Base-by-base conservation (phyloP, 2,329 filamentous ascomycete genomes). In the Chrysosporium keratinophilum region DNA sequence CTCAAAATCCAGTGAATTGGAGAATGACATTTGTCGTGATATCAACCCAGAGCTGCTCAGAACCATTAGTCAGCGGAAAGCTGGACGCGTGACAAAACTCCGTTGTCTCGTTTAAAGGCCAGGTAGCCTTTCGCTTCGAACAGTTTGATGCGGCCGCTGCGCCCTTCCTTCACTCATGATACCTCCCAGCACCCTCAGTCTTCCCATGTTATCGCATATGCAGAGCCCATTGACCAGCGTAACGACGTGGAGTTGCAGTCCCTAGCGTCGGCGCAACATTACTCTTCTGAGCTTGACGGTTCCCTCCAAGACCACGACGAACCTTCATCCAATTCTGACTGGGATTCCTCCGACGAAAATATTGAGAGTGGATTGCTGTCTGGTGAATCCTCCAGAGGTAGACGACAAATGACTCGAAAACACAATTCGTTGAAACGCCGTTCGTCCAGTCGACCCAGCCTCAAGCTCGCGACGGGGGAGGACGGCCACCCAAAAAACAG, bases 401-500 rank as follows among this genome's bases (percentile, higher is more conserved):
- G 20, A 28, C 44, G 12, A 49, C 56, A 41, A 55, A 57, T 57
- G 56, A 57, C 50, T 48, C 54, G 56, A 52, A 58, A 58, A 33
- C 55, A 54, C 47, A 54, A 51, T 41, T 54, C 56, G 5, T 17
- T 55, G 14, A 70, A 65, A 60, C 66, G 67, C 58, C 67, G 67
- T 60, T 69, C 69, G 53, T 67, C 68, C 61, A 57, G 39, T 48
- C 50, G 52, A 50, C 67, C 66, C 58, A 65, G 59, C 57, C 59
- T 72, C 56, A 68, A 62, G 54, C 57, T 71, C 44, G 64, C 65
- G 43, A 69, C 68, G 46, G 63, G 67, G 59, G 65, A 65, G 54
- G 65, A 66, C 62, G 67, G 65, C 45, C 58, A 62, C 54, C 60
- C 60, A 19, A 65, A 68, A 61, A 62, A 64, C 54, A 61, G 58